phyloP scores from a whole-genome alignment of 192 early-diverging fungal genomes.

The Haplosporangium gracile region DNA sequence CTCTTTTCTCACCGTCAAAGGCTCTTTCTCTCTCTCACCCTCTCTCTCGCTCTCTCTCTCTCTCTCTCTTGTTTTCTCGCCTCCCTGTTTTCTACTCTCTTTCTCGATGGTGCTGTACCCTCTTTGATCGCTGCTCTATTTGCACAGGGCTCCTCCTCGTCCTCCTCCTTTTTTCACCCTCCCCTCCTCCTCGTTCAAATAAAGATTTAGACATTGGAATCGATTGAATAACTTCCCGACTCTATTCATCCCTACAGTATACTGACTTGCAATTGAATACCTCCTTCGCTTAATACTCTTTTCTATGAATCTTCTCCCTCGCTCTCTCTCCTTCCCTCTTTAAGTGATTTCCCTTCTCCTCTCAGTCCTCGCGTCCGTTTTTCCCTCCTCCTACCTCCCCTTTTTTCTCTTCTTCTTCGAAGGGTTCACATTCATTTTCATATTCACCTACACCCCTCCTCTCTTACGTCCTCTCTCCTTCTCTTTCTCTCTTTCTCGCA shows the following conservation, averaged over 20 bases:
- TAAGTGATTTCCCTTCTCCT: neutral
- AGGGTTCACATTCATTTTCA: neutral
- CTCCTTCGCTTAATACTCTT: neutral
- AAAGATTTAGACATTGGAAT: neutral
- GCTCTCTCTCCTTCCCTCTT: neutral
- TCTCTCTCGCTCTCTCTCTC: neutral
- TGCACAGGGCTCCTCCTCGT: neutral
- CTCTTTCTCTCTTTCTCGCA: neutral
- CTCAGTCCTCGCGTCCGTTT: neutral
- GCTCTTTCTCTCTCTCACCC: neutral
- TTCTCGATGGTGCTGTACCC: no score
- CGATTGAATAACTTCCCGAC: neutral
- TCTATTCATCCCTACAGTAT: neutral
- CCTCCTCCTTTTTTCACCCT: neutral
- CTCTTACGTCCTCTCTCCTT: neutral
- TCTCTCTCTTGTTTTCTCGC: neutral
- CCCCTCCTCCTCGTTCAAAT: neutral
- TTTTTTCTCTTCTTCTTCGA: neutral
- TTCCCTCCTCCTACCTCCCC: neutral
- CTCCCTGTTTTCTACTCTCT: neutral
- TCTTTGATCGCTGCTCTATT: no score
- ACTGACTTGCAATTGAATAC: constrained; percentile 1
- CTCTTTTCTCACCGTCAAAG: neutral
- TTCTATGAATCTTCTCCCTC: neutral
- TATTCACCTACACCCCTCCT: neutral